A percentile compares a stretch with the other conserved stretches of the same genome.
Evolutionary conservation across 2,329 filamentous ascomycete species (phyloP).

Genomic region (Microcyclospora pomicola): DNA sequence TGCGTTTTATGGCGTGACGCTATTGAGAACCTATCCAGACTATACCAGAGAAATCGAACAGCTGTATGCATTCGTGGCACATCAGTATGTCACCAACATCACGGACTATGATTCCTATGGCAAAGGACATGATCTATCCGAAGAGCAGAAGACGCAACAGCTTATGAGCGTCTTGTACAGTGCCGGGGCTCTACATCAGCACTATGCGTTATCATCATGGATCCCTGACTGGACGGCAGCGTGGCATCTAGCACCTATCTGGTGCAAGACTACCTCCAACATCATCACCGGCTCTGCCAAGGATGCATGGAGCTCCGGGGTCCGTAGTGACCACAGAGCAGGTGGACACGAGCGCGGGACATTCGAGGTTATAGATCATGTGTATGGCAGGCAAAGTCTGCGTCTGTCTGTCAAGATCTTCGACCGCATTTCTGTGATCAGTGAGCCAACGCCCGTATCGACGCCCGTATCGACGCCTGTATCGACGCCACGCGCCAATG

Average conservation of each 20-base stretch:
- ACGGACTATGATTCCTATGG: constrained; percentile 13
- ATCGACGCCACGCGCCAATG: constrained; percentile 2
- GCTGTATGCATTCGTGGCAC: constrained; percentile 15
- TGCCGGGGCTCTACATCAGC: constrained; percentile 17
- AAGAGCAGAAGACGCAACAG: constrained; percentile 14
- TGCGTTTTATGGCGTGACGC: constrained; percentile 17
- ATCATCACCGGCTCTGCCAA: constrained; percentile 8
- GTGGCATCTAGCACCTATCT: constrained; percentile 19
- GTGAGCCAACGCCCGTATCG: constrained; percentile 13
- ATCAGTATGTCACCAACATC: constrained; percentile 16
- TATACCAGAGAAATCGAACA: constrained; percentile 10
- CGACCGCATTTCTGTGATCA: constrained; percentile 12
- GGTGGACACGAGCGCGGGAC: constrained; percentile 13
- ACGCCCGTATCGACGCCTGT: constrained; percentile 6
- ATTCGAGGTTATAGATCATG: constrained; percentile 14
- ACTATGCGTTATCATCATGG: constrained; percentile 20
- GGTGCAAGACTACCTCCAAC: constrained; percentile 14
- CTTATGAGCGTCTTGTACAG: constrained; percentile 20
- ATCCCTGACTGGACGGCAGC: constrained; percentile 20
- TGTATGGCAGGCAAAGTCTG: constrained; percentile 7
- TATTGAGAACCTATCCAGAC: constrained; percentile 13
- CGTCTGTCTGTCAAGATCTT: constrained; percentile 15
- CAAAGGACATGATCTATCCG: constrained; percentile 11
- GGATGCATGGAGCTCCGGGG: constrained; percentile 14
- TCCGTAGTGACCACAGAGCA: constrained; percentile 15